Percentiles rank a stretch among this genome's conserved stretches.
These are phyloP conservation scores for Streptanthus diversifolius DNA, from an alignment of 345 rosid species.

Conservation along the genomic window DNA sequence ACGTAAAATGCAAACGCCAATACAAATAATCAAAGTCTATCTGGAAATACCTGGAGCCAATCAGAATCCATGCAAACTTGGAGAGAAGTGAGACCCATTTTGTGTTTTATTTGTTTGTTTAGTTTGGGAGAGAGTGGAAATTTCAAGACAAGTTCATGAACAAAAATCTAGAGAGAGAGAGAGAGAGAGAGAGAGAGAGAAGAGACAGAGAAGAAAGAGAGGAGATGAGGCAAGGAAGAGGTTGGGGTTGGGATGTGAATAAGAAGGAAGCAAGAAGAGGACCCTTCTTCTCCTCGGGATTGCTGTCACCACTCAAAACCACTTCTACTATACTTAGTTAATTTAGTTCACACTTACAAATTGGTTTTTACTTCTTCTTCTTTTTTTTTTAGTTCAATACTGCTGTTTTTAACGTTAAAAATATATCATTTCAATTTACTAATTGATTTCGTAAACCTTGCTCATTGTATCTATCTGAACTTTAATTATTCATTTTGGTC, in stretches of 20 bases:
- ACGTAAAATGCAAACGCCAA: neutral
- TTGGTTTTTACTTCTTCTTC: neutral
- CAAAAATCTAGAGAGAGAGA: slow-evolving; percentile 12
- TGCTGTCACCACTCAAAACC: slow-evolving; percentile 33
- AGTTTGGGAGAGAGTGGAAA: neutral
- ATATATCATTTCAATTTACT: neutral
- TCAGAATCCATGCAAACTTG: slow-evolving; percentile 97
- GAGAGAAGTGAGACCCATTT: slow-evolving; percentile 72
- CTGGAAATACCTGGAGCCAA: slow-evolving; percentile 76
- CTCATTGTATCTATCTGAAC: neutral
- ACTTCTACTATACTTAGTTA: slow-evolving; percentile 9
- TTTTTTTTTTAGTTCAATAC: neutral
- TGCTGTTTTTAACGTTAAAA: neutral
- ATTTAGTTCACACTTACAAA: slow-evolving; percentile 14
- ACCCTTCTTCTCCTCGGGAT: slow-evolving; percentile 34
- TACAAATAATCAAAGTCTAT: neutral
- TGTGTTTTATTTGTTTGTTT: neutral
- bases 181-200: neutral
- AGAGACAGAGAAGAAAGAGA: slow-evolving; percentile 4
- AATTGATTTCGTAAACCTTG: neutral
- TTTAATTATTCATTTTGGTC: neutral
- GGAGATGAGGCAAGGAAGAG: slow-evolving; percentile 24
- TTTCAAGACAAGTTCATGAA: neutral
- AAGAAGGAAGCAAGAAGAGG: slow-evolving; percentile 66
- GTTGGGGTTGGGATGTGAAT: slow-evolving; percentile 45